A percentile compares a stretch with the other conserved stretches of the same genome.
Evolutionary conservation across 305 asterid genomes (phyloP).

Genomic region (Fraxinus ornus): DNA sequence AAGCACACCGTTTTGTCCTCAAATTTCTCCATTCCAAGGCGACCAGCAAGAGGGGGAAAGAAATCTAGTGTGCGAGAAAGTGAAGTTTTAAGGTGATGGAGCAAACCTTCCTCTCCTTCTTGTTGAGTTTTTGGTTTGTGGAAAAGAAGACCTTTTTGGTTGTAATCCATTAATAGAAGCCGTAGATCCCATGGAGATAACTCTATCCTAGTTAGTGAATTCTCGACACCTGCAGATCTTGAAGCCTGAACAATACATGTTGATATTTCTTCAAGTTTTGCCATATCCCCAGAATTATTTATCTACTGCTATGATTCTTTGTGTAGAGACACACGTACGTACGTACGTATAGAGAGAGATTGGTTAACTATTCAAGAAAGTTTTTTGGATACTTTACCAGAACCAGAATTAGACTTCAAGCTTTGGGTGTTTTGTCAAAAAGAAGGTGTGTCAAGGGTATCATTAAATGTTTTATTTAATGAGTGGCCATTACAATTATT

Average conservation of each 20-base stretch:
- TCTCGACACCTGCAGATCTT: neutral
- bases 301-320: neutral
- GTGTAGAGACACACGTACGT: neutral
- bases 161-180: conserved; percentile 27
- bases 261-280: conserved; percentile 17
- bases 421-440: no score
- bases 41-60: conserved; percentile 42
- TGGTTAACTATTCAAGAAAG: no score
- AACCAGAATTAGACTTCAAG: no score
- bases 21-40: conserved; percentile 17
- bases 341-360: no score
- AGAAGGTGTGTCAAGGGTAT: neutral
- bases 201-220: conserved; percentile 20
- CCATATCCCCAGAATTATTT: conserved; percentile 7
- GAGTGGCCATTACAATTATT: no score
- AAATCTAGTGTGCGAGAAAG: conserved; percentile 30
- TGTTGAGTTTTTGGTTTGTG: conserved; percentile 24
- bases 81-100: conserved; percentile 32
- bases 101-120: neutral
- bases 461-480: no score
- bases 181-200: conserved; percentile 43
- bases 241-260: conserved; percentile 24
- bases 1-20: conserved; percentile 9
- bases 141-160: conserved; percentile 40
- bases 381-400: no score